Percentiles rank a stretch among this genome's conserved stretches.
Evolutionary conservation across 2,329 filamentous ascomycete species (phyloP).

Genomic region (Trichoderma oligosporum): DNA sequence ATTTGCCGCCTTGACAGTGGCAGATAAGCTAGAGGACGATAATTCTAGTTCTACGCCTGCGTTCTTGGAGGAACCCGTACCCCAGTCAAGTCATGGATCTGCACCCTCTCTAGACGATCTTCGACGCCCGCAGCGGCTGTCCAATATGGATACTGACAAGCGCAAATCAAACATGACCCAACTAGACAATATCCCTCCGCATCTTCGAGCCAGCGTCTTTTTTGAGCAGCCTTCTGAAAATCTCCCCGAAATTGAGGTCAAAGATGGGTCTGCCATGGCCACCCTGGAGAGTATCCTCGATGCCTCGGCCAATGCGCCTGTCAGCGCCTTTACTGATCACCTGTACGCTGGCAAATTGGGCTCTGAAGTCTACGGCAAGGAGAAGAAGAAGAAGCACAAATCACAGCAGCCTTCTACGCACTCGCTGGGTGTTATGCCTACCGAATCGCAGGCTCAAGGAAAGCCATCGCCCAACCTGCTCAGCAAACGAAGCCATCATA

Average conservation of each 20-base stretch:
- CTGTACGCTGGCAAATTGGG: conserved; percentile 74
- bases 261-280: conserved; percentile 77
- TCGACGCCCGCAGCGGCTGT: conserved; percentile 35
- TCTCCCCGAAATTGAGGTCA: conserved; percentile 52
- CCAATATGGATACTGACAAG: conserved; percentile 31
- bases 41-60: conserved; percentile 13
- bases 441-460: conserved; percentile 39
- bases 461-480: conserved; percentile 49
- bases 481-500: conserved; percentile 35
- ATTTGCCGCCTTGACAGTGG: conserved; percentile 32
- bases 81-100: conserved; percentile 22
- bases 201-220: conserved; percentile 84
- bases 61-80: conserved; percentile 4
- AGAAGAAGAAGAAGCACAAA: conserved; percentile 45
- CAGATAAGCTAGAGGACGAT: conserved; percentile 24
- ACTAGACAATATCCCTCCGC: conserved; percentile 60
- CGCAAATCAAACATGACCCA: conserved; percentile 34
- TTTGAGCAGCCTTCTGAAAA: conserved; percentile 69
- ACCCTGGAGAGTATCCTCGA: conserved; percentile 90
- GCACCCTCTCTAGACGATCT: conserved; percentile 26
- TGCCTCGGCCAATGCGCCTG: conserved; percentile 81
- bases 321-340: conserved; percentile 88
- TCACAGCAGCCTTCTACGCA: conserved; percentile 25
- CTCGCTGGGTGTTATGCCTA: conserved; percentile 24
- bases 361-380: conserved; percentile 66